Conservation (phyloP, 148 eudicot genomes). For the Amaranthus palmeri region DNA sequence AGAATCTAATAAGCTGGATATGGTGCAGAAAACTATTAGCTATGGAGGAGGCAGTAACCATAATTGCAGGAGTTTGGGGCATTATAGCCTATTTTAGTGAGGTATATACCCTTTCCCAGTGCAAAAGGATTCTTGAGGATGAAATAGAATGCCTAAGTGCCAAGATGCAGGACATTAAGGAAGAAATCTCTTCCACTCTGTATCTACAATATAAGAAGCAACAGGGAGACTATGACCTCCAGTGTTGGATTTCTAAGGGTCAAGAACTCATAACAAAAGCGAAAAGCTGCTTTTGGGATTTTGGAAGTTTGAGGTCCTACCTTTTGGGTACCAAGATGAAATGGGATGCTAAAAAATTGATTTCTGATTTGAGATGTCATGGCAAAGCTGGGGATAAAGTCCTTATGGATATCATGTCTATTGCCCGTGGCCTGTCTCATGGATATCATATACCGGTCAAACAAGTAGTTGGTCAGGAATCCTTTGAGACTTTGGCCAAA, state of each 20-base stretch:
- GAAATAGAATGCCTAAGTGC: not conserved
- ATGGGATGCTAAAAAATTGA: not conserved
- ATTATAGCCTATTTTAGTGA: not conserved
- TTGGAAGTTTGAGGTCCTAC: not conserved
- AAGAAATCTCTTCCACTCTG: not conserved
- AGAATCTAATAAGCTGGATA: too few relatives aligned
- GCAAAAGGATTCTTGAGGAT: not conserved
- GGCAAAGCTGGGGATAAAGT: not conserved
- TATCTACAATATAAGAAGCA: not conserved
- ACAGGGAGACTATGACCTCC: not conserved
- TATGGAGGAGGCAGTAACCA: too few relatives aligned
- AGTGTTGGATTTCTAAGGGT: not conserved
- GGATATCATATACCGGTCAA: constrained; percentile 3
- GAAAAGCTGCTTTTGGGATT: not conserved
- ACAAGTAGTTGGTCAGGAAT: constrained; percentile 2
- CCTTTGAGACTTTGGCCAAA: not conserved
- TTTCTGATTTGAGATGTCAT: not conserved
- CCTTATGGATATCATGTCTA: not conserved
- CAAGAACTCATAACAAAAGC: not conserved
- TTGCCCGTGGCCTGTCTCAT: not conserved
- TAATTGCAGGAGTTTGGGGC: not conserved
- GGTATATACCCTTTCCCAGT: not conserved
- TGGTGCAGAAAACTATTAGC: too few relatives aligned
- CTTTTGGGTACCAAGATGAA: not conserved
- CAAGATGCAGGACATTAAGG: not conserved